Conservation (phyloP, 352 stramenopile species). For the Phytophthora uliginosa region DNA sequence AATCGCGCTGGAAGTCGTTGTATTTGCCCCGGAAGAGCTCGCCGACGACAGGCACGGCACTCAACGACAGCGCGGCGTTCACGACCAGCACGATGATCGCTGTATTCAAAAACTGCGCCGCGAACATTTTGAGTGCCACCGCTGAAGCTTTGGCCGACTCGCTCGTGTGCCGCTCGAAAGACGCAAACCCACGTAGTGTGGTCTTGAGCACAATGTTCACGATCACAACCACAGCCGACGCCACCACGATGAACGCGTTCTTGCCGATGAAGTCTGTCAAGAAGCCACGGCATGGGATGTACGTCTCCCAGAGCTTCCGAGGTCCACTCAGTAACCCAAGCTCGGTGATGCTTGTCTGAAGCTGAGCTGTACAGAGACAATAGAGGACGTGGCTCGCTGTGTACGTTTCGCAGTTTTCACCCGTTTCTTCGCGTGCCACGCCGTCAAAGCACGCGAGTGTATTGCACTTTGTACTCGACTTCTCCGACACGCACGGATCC, state of each 20-base stretch:
- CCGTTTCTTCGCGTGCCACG: constrained; percentile 36
- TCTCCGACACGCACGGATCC: constrained; percentile 72
- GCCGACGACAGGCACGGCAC: constrained; percentile 48
- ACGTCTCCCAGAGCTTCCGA: constrained; percentile 59
- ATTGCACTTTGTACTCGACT: constrained; percentile 55
- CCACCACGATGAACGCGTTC: constrained; percentile 76
- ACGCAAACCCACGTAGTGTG: constrained; percentile 73
- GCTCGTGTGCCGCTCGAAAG: constrained; percentile 83
- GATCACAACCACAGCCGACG: constrained; percentile 73
- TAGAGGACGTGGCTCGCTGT: constrained; percentile 69
- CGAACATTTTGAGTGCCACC: constrained; percentile 84
- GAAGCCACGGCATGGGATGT: constrained; percentile 69
- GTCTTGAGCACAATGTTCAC: constrained; percentile 83
- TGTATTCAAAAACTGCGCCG: constrained; percentile 87
- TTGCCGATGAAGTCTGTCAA: constrained; percentile 74
- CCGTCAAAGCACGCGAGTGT: constrained; percentile 79
- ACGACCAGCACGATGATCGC: constrained; percentile 85
- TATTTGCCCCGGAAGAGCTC: constrained; percentile 86
- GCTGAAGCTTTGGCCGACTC: constrained; percentile 83
- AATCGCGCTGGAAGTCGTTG: constrained; percentile 85
- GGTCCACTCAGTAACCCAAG: constrained; percentile 67
- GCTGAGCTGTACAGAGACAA: constrained; percentile 72
- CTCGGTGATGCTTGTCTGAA: constrained; percentile 55
- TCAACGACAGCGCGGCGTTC: constrained; percentile 67
- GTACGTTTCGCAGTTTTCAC: constrained; percentile 70